These are phyloP conservation scores for Macrotyloma uniflorum DNA, from an alignment of 306 rosid genomes.

Conservation along the genomic window DNA sequence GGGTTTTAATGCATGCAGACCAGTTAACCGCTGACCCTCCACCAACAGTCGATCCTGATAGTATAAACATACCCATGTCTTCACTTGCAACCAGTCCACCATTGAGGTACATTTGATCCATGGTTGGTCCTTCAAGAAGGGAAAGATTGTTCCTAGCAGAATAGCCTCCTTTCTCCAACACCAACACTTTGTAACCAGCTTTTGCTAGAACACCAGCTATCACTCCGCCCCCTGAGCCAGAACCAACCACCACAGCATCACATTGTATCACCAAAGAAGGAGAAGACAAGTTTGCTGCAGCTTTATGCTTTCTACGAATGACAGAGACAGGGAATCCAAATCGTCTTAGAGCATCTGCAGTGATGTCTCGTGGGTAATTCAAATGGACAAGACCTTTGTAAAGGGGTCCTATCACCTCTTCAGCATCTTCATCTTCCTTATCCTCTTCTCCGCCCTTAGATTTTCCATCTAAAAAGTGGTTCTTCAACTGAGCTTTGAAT, in stretches of 20 bases:
- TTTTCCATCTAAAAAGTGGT: conserved; percentile 35
- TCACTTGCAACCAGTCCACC: conserved; percentile 67
- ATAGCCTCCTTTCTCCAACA: conserved; percentile 76
- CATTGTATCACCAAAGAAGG: conserved; percentile 68
- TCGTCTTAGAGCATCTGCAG: conserved; percentile 45
- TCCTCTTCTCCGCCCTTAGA: conserved; percentile 37
- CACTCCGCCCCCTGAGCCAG: conserved; percentile 87
- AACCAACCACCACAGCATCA: conserved; percentile 79
- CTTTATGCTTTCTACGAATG: conserved; percentile 32
- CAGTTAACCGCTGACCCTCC: conserved; percentile 87
- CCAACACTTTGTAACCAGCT: conserved; percentile 80
- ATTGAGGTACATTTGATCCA: conserved; percentile 76
- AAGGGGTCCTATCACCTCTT: conserved; percentile 66
- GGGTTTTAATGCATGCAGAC: conserved; percentile 71
- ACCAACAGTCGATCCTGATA: conserved; percentile 84
- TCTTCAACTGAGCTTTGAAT: conserved; percentile 51
- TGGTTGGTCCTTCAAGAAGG: conserved; percentile 74
- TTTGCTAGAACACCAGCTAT: conserved; percentile 72
- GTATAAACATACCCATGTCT: conserved; percentile 55
- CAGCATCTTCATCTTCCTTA: conserved; percentile 37
- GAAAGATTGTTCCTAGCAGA: conserved; percentile 75
- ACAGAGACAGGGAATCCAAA: conserved; percentile 55
- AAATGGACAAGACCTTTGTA: conserved; percentile 61
- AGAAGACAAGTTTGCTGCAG: conserved; percentile 24
- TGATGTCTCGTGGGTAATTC: conserved; percentile 44